Evolutionary conservation across 176 grass and related monocot species (phyloP), one percentile per base, ranked within the genome.

Genomic region (Melocanna baccifera): DNA sequence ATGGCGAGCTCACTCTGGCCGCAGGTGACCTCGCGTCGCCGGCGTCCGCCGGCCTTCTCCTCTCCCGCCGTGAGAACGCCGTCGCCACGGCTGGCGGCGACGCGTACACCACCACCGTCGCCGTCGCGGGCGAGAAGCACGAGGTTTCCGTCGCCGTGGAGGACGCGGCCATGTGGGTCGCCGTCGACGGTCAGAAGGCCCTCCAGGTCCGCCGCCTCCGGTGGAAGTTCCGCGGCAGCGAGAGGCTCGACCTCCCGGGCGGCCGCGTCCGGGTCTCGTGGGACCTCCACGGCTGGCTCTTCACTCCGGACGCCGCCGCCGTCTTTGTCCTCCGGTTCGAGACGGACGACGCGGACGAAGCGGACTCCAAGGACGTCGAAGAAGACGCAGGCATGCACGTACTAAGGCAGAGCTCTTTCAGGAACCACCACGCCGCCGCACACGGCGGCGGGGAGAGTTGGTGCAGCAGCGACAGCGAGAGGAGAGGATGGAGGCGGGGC

Each of bases 241-340:
- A 91, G 77, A 47, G 14, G 52, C 89, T 91, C 4, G 92, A 91
- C 75, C 82, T 86, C 58, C 77, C 74, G 0, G 46, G 8, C 39
- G 30, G 61, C 67, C 72, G 87, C 36, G 59, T 87, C 61, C 84
- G 72, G 4, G 87, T 91, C 72, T 87, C 89, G 18, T 94, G 92
- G 92, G 92, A 94, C 78, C 89, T 94, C 67, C 89, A 91, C 77
- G 82, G 85, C 53, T 94, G 92, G 92, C 81, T 94, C 81, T 94
- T 93, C 83, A 22, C 28, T 62, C 59, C 8, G 34, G 89, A 87
- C 79, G 86, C 76, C 0, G 86, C 87, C 2, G 92, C 92, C 28
- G 77, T 94, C 41, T 94, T 94, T 73, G 81, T 89, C 19, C 87
- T 94, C 84, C 92, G 84, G 1, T 94, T 94, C 81, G 92, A 89